Evolutionary conservation across 2,329 filamentous ascomycete species (phyloP).

Genomic region (Paecilomyces dactylethromorphus): DNA sequence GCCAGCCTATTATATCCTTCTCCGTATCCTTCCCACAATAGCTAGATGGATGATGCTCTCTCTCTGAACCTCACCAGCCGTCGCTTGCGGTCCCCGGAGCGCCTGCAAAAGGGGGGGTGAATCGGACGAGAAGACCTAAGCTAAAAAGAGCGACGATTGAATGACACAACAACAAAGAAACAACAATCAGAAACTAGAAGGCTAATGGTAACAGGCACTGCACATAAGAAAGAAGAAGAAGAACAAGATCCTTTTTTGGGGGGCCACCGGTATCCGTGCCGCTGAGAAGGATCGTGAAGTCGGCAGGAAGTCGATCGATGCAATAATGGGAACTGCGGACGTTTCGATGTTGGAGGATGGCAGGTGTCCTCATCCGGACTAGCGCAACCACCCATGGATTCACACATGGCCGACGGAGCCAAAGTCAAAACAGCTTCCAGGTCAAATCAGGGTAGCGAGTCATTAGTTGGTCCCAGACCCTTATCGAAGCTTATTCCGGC

Average conservation of each 20-base stretch:
- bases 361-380: conserved; percentile 8
- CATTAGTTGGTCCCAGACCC: not conserved
- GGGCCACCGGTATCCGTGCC: not conserved
- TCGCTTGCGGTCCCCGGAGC: not conserved
- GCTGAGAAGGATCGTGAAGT: not conserved
- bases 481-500: not conserved
- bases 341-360: conserved; percentile 2
- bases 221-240: conserved; percentile 3
- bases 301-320: conserved; percentile 4
- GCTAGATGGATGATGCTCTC: not conserved
- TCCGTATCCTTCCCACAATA: not conserved
- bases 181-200: conserved; percentile 2
- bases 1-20: not conserved
- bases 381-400: conserved; percentile 2
- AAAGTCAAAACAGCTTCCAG: not conserved
- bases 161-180: conserved; percentile 3
- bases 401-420: not conserved
- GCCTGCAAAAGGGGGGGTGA: not conserved
- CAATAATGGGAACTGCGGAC: conserved; percentile 1
- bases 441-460: not conserved
- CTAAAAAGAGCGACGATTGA: conserved; percentile 3
- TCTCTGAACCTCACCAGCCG: not conserved
- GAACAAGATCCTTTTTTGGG: conserved; percentile 4
- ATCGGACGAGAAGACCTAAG: not conserved
- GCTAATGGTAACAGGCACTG: not conserved